Evolutionary conservation across 768 basidiomycete species (phyloP).

Genomic region (Hericium rajendrae): DNA sequence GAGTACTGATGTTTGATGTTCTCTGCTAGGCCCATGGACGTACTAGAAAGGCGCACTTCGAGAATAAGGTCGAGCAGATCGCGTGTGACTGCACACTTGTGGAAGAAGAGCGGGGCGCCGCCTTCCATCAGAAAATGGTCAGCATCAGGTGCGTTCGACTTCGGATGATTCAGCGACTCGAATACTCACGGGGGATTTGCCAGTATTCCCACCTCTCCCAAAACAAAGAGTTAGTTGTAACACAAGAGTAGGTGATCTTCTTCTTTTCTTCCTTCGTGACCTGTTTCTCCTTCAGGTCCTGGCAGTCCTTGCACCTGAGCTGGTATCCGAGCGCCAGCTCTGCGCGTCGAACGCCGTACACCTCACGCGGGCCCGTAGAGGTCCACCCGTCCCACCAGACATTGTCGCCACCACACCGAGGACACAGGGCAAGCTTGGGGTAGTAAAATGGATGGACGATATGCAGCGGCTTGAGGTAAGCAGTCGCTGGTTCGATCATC

Average conservation of each 20-base stretch:
- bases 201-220: neutral
- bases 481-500: conserved; percentile 1
- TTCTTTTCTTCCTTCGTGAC: neutral
- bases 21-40: conserved; percentile 15
- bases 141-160: too few relatives aligned
- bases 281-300: neutral
- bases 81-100: conserved; percentile 13
- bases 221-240: neutral
- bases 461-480: conserved; percentile 16
- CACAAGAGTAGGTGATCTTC: neutral
- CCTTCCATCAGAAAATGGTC: neutral
- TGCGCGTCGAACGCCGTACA: conserved; percentile 12
- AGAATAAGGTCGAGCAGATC: conserved; percentile 18
- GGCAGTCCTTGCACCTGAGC: conserved; percentile 10
- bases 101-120: conserved; percentile 14
- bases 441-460: conserved; percentile 18
- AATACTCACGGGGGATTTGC: neutral
- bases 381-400: conserved; percentile 12
- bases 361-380: conserved; percentile 11
- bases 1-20: neutral
- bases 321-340: conserved; percentile 13
- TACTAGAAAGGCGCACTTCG: conserved; percentile 13
- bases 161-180: too few relatives aligned
- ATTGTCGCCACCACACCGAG: conserved; percentile 1
- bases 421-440: conserved; percentile 6